Percentiles rank a stretch among this genome's conserved stretches.
These are phyloP conservation scores for Colletotrichum sp. DNA, from an alignment of 2,329 filamentous ascomycete species.

Conservation along the genomic window DNA sequence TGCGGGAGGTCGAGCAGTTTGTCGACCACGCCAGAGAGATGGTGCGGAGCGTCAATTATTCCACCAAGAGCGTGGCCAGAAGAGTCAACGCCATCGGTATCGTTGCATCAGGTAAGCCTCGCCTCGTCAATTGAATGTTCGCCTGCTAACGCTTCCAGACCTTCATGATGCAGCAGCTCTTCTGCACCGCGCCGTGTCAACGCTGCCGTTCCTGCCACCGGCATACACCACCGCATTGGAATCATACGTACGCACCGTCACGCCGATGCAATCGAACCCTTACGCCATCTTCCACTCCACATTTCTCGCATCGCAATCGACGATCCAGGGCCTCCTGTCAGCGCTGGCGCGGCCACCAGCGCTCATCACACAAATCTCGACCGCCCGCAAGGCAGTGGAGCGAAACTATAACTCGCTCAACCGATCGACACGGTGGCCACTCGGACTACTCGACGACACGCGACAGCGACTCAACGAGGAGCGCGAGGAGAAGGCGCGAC, in stretches of 20 bases:
- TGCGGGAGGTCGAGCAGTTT: conserved; percentile 91
- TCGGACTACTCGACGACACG: conserved; percentile 85
- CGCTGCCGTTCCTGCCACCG: conserved; percentile 70
- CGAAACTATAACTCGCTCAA: conserved; percentile 77
- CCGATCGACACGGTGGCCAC: conserved; percentile 79
- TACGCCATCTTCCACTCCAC: conserved; percentile 75
- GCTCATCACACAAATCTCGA: conserved; percentile 78
- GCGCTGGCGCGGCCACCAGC: conserved; percentile 81
- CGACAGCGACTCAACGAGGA: conserved; percentile 83
- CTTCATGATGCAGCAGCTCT: conserved; percentile 69
- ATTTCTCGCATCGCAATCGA: conserved; percentile 81
- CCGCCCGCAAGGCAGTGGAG: conserved; percentile 75
- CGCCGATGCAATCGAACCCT: conserved; percentile 75
- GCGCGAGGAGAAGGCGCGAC: conserved; percentile 78
- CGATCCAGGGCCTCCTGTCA: conserved; percentile 79
- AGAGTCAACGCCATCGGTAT: conserved; percentile 77
- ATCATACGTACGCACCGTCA: conserved; percentile 70
- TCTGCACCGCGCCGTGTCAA: conserved; percentile 56
- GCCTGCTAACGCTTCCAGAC: conserved; percentile 48
- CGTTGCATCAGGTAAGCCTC: conserved; percentile 59
- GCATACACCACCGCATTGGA: conserved; percentile 74
- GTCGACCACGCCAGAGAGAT: conserved; percentile 90
- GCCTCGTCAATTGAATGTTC: not conserved
- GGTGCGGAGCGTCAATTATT: conserved; percentile 82
- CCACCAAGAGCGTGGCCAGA: conserved; percentile 82